A percentile compares a stretch with the other conserved stretches of the same genome.
phyloP scores from a whole-genome alignment of 768 basidiomycete species.

The Epithele typhae region DNA sequence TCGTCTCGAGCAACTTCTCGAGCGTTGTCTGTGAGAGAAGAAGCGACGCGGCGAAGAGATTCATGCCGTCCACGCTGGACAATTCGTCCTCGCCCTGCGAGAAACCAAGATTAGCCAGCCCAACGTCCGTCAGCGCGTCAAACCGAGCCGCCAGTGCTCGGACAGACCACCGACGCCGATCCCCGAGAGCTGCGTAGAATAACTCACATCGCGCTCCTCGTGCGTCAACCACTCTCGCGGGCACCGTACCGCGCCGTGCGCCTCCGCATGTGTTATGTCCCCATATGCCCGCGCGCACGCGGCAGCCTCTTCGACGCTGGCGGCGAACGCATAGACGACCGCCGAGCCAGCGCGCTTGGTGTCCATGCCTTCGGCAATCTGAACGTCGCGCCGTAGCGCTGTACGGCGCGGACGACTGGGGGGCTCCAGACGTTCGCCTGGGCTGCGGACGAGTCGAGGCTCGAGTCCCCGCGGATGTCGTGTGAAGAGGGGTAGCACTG shows the following conservation, averaged over 20 bases:
- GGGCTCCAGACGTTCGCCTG: slow-evolving; percentile 45
- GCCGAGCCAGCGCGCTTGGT: slow-evolving; percentile 40
- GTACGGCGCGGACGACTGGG: slow-evolving; percentile 67
- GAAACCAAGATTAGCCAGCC: neutral
- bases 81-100: slow-evolving; percentile 59
- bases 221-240: slow-evolving; percentile 58
- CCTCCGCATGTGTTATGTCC: slow-evolving; percentile 46
- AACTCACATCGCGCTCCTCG: slow-evolving; percentile 49
- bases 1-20: slow-evolving; percentile 51
- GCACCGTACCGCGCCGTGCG: slow-evolving; percentile 45
- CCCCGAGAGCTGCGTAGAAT: neutral
- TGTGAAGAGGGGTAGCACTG: slow-evolving; percentile 47
- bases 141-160: slow-evolving; percentile 1
- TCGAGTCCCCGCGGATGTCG: slow-evolving; percentile 30
- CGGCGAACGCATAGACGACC: slow-evolving; percentile 60
- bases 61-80: slow-evolving; percentile 56
- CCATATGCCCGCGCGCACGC: slow-evolving; percentile 52
- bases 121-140: too few relatives aligned
- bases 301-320: slow-evolving; percentile 55
- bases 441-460: too few relatives aligned
- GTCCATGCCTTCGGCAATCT: slow-evolving; percentile 56
- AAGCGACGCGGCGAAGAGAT: slow-evolving; percentile 62
- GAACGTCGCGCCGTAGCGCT: slow-evolving; percentile 59
- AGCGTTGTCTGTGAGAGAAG: slow-evolving; percentile 53
- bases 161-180: neutral